Percentiles rank a stretch among this genome's conserved stretches.
These are phyloP conservation scores for Rutidosis leptorrhynchoides DNA, from an alignment of 129 eudicot species.

Conservation along the genomic window DNA sequence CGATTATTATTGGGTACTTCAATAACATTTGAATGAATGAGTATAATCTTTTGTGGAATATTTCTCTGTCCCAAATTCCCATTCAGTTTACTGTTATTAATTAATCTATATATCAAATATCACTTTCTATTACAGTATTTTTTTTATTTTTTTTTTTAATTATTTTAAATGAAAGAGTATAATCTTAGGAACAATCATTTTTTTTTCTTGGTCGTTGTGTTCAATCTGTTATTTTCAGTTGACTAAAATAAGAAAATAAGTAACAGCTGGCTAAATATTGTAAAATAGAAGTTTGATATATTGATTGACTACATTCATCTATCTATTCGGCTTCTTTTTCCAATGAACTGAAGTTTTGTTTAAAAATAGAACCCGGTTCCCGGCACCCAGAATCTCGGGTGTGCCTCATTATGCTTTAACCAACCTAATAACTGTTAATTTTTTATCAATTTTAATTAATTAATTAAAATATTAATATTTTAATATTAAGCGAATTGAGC, in stretches of 20 bases:
- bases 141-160: background rate
- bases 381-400: slow-evolving; percentile 42
- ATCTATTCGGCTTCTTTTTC: slow-evolving; percentile 23
- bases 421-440: slow-evolving; percentile 20
- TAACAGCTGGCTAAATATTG: slow-evolving; percentile 21
- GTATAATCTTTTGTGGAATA: no score
- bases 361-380: slow-evolving; percentile 20
- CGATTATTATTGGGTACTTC: no score
- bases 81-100: no score
- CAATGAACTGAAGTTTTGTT: slow-evolving; percentile 10
- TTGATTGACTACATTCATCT: slow-evolving; percentile 29
- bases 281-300: background rate
- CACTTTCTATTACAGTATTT: background rate
- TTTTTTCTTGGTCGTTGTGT: slow-evolving; percentile 24
- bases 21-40: no score
- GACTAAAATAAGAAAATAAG: slow-evolving; percentile 15
- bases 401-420: slow-evolving; percentile 35
- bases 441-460: background rate
- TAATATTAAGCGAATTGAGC: no score
- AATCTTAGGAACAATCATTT: slow-evolving; percentile 28
- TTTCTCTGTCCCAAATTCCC: no score
- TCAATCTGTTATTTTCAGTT: slow-evolving; percentile 1
- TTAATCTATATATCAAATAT: no score
- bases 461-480: no score
- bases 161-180: background rate